These are phyloP conservation scores for Lentithecium fluviatile DNA, from an alignment of 495 filamentous ascomycete species.

Conservation along the genomic window DNA sequence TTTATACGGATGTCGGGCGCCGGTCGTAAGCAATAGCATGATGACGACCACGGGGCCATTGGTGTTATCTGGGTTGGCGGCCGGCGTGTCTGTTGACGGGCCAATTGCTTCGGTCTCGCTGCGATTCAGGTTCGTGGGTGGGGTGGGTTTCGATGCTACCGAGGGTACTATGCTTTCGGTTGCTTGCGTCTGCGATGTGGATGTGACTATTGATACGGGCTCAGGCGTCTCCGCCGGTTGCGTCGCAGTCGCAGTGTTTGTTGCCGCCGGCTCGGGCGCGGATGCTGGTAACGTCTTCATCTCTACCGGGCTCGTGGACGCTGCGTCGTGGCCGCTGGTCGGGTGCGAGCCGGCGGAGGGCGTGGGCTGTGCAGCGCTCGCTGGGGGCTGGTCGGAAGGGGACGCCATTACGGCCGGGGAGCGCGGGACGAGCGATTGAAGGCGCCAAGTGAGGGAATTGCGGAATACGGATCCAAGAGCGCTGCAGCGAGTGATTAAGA, in stretches of 20 bases:
- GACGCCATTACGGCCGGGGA: slow-evolving; percentile 12
- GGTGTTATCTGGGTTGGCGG: slow-evolving; percentile 26
- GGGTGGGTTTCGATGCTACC: not conserved
- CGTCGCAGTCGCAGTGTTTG: not conserved
- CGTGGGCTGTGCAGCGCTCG: slow-evolving; percentile 7
- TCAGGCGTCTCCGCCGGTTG: slow-evolving; percentile 2
- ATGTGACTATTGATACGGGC: not conserved
- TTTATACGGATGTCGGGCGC: slow-evolving; percentile 80
- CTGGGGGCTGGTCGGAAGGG: slow-evolving; percentile 12
- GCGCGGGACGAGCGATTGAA: not conserved
- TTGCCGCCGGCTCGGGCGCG: not conserved
- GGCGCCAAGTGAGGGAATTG: not conserved
- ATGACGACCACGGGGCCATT: slow-evolving; percentile 50
- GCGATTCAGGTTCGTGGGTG: slow-evolving; percentile 30
- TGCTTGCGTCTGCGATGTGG: not conserved
- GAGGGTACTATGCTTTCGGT: slow-evolving; percentile 1
- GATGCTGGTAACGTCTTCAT: slow-evolving; percentile 32
- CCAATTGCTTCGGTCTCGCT: slow-evolving; percentile 42
- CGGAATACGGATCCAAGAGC: not conserved
- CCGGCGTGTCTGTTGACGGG: slow-evolving; percentile 41
- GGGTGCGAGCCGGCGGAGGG: slow-evolving; percentile 4
- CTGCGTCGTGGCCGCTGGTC: slow-evolving; percentile 9
- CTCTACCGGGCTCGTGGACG: slow-evolving; percentile 27
- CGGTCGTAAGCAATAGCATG: slow-evolving; percentile 75
- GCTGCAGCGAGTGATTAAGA: not conserved